These are phyloP conservation scores for Blastomyces gilchristii DNA, from an alignment of 2,329 filamentous ascomycete species.

Conservation along the genomic window DNA sequence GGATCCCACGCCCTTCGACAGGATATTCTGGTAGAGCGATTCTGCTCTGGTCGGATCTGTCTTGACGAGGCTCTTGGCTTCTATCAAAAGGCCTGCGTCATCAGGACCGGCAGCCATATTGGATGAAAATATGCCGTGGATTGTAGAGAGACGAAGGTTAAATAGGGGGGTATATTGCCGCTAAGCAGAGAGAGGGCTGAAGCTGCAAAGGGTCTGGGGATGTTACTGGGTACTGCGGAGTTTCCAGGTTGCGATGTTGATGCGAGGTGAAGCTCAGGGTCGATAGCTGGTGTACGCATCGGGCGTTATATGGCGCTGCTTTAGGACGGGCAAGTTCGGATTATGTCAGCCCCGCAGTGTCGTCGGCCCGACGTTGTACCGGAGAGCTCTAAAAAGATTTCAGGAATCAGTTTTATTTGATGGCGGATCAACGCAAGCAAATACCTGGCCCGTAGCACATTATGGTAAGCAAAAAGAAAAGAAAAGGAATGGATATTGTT, in stretches of 20 bases:
- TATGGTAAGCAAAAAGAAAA: constrained; percentile 14
- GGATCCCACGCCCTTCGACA: constrained; percentile 71
- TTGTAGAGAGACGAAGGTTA: constrained; percentile 6
- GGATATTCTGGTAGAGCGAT: constrained; percentile 77
- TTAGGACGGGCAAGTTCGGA: not conserved
- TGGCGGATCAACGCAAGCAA: constrained; percentile 6
- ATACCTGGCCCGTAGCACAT: constrained; percentile 6
- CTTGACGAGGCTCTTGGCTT: constrained; percentile 77
- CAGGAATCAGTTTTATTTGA: not conserved
- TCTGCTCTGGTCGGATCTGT: constrained; percentile 75
- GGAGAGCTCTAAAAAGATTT: constrained; percentile 4
- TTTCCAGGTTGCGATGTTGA: not conserved
- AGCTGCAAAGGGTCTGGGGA: not conserved
- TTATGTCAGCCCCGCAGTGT: not conserved
- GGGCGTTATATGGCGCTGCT: constrained; percentile 1
- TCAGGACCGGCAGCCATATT: constrained; percentile 42
- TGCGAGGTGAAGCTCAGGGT: not conserved
- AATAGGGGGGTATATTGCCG: not conserved
- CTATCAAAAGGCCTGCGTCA: constrained; percentile 60
- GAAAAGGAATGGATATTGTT: not conserved
- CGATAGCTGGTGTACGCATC: not conserved
- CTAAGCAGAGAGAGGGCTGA: not conserved
- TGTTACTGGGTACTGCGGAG: not conserved
- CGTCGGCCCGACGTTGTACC: constrained; percentile 2
- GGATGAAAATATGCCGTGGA: constrained; percentile 8